Evolutionary conservation across 2,329 filamentous ascomycete genomes (phyloP).

Genomic region (Ophiostoma pallidulum): DNA sequence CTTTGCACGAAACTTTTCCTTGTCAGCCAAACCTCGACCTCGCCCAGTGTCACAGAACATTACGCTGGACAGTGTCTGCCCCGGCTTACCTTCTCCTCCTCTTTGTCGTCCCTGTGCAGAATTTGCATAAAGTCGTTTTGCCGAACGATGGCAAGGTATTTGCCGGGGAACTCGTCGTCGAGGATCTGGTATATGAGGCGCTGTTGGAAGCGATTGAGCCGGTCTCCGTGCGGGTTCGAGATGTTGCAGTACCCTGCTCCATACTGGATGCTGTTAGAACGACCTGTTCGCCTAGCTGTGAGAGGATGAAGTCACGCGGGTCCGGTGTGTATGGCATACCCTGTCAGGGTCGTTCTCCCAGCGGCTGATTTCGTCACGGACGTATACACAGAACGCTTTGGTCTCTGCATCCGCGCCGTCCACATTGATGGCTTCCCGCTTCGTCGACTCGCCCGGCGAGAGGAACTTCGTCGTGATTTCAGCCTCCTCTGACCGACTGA

Average conservation of each 20-base stretch:
- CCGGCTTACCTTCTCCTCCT: background rate
- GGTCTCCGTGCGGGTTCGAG: conserved; percentile 17
- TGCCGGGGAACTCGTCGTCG: conserved; percentile 15
- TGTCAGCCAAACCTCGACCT: no score
- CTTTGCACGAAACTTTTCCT: background rate
- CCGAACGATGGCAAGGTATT: conserved; percentile 12
- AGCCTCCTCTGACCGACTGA: conserved; percentile 21
- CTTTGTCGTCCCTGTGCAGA: conserved; percentile 6
- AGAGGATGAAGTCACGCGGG: no score
- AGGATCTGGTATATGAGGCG: conserved; percentile 22
- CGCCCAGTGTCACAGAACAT: no score
- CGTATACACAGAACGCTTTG: conserved; percentile 12
- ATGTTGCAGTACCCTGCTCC: conserved; percentile 16
- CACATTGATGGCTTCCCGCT: conserved; percentile 1
- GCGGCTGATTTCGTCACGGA: background rate
- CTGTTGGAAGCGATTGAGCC: conserved; percentile 21
- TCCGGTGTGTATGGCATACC: no score
- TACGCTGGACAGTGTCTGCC: no score
- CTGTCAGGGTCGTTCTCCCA: conserved; percentile 11
- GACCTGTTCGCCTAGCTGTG: no score
- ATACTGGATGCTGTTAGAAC: background rate
- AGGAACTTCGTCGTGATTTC: conserved; percentile 8
- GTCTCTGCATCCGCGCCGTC: conserved; percentile 7
- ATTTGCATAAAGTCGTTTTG: conserved; percentile 16
- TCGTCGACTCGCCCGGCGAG: background rate